A percentile compares a stretch with the other conserved stretches of the same genome.
Evolutionary conservation across 495 filamentous ascomycete genomes (phyloP).

Genomic region (Xylaria longipes): DNA sequence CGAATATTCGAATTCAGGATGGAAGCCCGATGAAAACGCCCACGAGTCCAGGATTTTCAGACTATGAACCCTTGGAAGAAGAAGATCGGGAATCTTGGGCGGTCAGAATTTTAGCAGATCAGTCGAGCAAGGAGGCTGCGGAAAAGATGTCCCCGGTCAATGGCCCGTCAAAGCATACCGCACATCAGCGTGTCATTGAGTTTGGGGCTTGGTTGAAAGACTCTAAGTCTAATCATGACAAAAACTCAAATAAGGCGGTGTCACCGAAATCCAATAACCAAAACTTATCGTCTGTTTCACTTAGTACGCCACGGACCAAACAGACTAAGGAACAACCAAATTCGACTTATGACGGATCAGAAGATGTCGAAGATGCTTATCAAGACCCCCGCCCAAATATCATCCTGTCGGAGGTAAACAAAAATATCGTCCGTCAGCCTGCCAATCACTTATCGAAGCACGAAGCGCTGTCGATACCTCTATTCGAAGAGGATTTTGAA

Average conservation of each 20-base stretch:
- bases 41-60: slow-evolving; percentile 15
- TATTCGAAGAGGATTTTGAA: slow-evolving; percentile 51
- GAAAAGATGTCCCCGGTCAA: background rate
- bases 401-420: slow-evolving; percentile 34
- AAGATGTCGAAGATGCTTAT: slow-evolving; percentile 16
- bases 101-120: slow-evolving; percentile 26
- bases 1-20: slow-evolving; percentile 32
- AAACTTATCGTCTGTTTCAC: background rate
- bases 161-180: slow-evolving; percentile 9
- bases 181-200: background rate
- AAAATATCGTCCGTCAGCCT: slow-evolving; percentile 33
- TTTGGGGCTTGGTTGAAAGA: background rate
- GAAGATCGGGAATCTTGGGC: slow-evolving; percentile 25
- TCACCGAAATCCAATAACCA: background rate
- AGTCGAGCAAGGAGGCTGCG: slow-evolving; percentile 17
- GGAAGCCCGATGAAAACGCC: slow-evolving; percentile 30
- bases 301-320: background rate
- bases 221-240: background rate
- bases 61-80: slow-evolving; percentile 27
- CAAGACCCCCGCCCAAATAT: slow-evolving; percentile 6
- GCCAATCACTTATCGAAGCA: slow-evolving; percentile 29
- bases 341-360: slow-evolving; percentile 22
- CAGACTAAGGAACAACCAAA: slow-evolving; percentile 17
- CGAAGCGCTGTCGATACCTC: slow-evolving; percentile 3
- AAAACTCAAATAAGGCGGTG: background rate